Evolutionary conservation across 148 eudicot species (phyloP).

Genomic region (Rhododendron simsii): DNA sequence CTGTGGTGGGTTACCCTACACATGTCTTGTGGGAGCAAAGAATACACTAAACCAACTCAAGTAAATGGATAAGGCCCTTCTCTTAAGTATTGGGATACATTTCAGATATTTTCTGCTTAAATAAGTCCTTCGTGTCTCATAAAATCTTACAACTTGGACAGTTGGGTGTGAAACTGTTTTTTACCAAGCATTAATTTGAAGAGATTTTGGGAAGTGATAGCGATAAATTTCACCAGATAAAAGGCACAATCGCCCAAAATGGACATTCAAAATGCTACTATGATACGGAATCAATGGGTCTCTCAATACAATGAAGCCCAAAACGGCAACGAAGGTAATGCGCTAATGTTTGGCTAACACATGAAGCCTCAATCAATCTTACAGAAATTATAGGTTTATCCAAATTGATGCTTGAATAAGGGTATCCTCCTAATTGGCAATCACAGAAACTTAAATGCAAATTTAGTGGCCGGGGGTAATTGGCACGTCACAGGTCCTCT

Average conservation of each 20-base stretch:
- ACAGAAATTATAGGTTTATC: background rate
- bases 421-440: background rate
- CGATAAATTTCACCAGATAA: background rate
- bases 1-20: too few species aligned
- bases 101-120: too few species aligned
- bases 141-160: too few species aligned
- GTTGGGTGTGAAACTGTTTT: too few species aligned
- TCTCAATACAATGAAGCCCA: background rate
- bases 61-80: too few species aligned
- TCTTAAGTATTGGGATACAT: too few species aligned
- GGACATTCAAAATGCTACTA: background rate
- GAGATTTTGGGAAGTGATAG: too few species aligned
- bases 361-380: background rate
- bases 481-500: background rate
- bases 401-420: background rate
- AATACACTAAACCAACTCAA: too few species aligned
- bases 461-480: background rate
- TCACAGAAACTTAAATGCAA: background rate
- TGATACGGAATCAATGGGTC: background rate
- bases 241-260: background rate
- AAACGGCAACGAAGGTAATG: background rate
- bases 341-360: background rate
- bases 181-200: too few species aligned
- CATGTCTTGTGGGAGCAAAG: too few species aligned
- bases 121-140: too few species aligned